Conservation (phyloP, 2,329 filamentous ascomycete species). For the Cladosporium velox region DNA sequence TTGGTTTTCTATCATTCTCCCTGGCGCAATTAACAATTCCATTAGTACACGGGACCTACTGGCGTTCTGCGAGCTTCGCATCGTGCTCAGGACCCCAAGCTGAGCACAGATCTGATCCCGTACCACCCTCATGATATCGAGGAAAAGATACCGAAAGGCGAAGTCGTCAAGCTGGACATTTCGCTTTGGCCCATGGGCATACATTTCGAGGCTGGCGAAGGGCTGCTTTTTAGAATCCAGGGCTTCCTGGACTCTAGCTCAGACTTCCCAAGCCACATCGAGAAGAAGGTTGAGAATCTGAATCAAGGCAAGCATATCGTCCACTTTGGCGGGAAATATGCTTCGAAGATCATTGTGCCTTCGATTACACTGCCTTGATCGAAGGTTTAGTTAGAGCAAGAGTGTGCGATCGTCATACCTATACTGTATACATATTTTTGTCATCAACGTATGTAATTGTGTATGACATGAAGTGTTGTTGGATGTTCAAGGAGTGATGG, state of each 20-base stretch:
- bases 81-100: not conserved
- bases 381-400: too few relatives aligned
- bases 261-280: not conserved
- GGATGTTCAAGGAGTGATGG: not conserved
- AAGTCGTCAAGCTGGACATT: constrained; percentile 42
- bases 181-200: constrained; percentile 51
- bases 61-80: not conserved
- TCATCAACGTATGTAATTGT: too few relatives aligned
- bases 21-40: too few relatives aligned
- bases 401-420: too few relatives aligned
- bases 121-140: not conserved
- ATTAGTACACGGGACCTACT: not conserved
- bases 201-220: constrained; percentile 47
- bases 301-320: not conserved
- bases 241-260: constrained; percentile 7
- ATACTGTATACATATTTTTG: too few relatives aligned
- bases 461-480: too few relatives aligned
- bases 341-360: too few relatives aligned
- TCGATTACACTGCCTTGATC: too few relatives aligned
- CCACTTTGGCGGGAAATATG: not conserved
- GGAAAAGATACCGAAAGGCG: not conserved
- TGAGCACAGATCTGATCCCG: not conserved
- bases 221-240: constrained; percentile 9
- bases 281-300: not conserved
- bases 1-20: too few relatives aligned